Evolutionary conservation across 2,329 filamentous ascomycete species (phyloP).

Genomic region (Akanthomyces lecanii): DNA sequence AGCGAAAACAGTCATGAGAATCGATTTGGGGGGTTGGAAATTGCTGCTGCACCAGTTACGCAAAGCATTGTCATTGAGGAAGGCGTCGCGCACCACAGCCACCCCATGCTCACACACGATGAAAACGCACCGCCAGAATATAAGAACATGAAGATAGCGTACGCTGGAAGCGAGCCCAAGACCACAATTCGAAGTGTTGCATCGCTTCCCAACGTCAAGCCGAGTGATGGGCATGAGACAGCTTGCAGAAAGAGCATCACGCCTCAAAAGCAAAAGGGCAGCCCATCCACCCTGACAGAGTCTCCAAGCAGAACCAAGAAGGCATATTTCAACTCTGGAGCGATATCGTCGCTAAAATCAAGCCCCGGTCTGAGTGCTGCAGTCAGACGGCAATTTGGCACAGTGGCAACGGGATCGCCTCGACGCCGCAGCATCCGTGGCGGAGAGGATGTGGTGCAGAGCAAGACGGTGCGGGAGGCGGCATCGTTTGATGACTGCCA

Average conservation of each 20-base stretch:
- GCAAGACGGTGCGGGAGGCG: constrained; percentile 11
- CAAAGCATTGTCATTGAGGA: constrained; percentile 15
- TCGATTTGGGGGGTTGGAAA: neutral
- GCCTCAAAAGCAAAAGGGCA: constrained; percentile 10
- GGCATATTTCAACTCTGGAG: constrained; percentile 20
- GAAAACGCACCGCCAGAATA: constrained; percentile 10
- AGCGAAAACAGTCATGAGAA: neutral
- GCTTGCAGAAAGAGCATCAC: neutral
- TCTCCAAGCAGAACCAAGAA: constrained; percentile 2
- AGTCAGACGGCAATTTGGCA: constrained; percentile 20
- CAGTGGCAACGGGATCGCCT: constrained; percentile 12
- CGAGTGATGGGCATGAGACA: neutral
- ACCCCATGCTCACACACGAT: neutral
- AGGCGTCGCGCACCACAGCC: neutral
- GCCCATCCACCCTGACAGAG: constrained; percentile 16
- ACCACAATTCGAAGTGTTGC: constrained; percentile 21
- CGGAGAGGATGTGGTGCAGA: neutral
- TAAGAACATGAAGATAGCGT: neutral
- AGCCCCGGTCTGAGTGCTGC: constrained; percentile 25
- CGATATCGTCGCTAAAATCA: constrained; percentile 26
- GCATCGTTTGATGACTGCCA: constrained; percentile 15
- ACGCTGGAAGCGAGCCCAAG: neutral
- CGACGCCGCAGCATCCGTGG: constrained; percentile 10
- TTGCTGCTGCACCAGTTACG: neutral
- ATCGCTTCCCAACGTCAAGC: constrained; percentile 23